Evolutionary conservation across 2,329 filamentous ascomycete genomes (phyloP), one percentile per base, ranked within the genome.

Genomic region (Pezicula radicicola): DNA sequence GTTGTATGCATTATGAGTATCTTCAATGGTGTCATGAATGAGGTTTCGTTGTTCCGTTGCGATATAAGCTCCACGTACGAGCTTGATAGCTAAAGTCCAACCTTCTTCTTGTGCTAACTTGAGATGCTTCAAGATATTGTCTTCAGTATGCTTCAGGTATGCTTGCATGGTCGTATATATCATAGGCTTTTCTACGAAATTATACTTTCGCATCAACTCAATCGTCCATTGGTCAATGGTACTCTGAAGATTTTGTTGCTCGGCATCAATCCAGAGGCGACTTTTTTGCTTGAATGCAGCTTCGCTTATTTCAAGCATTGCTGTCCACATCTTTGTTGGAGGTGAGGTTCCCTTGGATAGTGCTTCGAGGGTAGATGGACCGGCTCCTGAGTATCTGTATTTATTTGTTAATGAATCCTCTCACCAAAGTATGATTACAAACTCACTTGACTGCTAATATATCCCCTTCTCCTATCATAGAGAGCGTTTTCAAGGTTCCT

Each of bases 1-100:
- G 58, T 86, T 78, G 65, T 85, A 86, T 57, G 73, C 76, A 3
- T 57, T 54, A 43, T 78, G 74, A 0, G 75, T 78, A 13, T 75
- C 71, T 28, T 71, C 70, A 56, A 77, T 77, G 40, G 68, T 69
- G 28, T 73, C 69, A 64, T 74, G 73, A 55, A 77, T 75, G 55
- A 72, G 54, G 19, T 70, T 63, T 19, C 75, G 66, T 13, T 67
- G 67, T 51, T 80, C 78, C 19, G 69, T 75, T 51, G 71, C 70
- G 51, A 81, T 73, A 57, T 80, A 80, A 9, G 77, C 77, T 12
- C 77, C 77, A 6, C 77, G 71, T 4, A 80, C 77, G 2, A 80
- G 68, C 64, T 80, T 80, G 44, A 80, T 70, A 3, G 72, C 77
- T 0, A 78, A 64, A 1, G 70, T 72, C 69, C 76, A 80, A n/a